These are phyloP conservation scores for Penicillium riverlandense DNA, from an alignment of 495 filamentous ascomycete species.

Conservation along the genomic window DNA sequence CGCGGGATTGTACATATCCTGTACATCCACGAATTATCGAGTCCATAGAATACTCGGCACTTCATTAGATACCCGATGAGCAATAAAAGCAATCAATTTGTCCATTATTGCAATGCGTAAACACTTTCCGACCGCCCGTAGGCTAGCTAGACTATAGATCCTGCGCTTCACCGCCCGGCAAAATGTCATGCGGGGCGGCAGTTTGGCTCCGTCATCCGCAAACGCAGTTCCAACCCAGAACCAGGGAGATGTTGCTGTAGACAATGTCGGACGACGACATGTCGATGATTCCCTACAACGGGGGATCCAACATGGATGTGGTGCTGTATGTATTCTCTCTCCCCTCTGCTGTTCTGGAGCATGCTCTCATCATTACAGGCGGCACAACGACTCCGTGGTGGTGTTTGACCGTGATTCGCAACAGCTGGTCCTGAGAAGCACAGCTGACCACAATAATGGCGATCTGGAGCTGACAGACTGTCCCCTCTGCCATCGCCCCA, in stretches of 20 bases:
- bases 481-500: constrained; percentile 80
- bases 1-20: neutral
- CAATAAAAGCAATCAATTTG: no score
- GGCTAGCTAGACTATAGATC: no score
- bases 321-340: constrained; percentile 35
- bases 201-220: constrained; percentile 1
- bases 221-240: constrained; percentile 1
- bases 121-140: no score
- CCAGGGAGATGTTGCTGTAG: no score
- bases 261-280: constrained; percentile 33
- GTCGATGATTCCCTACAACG: constrained; percentile 42
- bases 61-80: neutral
- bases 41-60: neutral
- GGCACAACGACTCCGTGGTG: constrained; percentile 86
- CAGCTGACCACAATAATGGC: constrained; percentile 32
- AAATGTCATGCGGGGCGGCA: neutral
- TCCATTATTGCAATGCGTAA: no score
- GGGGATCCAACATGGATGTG: constrained; percentile 36
- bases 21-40: neutral
- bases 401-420: constrained; percentile 80
- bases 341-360: neutral
- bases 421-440: constrained; percentile 72
- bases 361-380: constrained; percentile 42
- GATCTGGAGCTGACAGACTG: constrained; percentile 57
- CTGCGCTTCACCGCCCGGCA: no score